phyloP scores from a whole-genome alignment of 768 basidiomycete genomes.

The Leccinellum albellum region DNA sequence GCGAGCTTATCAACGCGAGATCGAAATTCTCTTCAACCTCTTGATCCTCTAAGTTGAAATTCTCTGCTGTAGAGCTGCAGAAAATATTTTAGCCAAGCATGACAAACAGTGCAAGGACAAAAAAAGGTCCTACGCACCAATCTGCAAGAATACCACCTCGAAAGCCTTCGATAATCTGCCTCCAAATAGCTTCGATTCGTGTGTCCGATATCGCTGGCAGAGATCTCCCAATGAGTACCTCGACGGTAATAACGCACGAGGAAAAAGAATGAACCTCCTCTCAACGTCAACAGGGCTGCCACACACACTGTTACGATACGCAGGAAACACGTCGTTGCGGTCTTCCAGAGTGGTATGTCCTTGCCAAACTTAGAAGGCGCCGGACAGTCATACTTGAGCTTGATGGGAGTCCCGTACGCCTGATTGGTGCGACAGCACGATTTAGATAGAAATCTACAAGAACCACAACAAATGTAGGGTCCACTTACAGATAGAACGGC shows the following conservation, averaged over 20 bases:
- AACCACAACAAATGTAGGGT: no score
- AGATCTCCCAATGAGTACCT: neutral
- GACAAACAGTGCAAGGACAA: neutral
- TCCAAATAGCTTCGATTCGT: slow-evolving; percentile 80
- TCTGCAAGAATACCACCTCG: slow-evolving; percentile 79
- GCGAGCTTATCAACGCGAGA: slow-evolving; percentile 66
- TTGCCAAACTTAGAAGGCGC: slow-evolving; percentile 83
- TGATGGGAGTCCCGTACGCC: slow-evolving; percentile 89
- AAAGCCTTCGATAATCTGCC: slow-evolving; percentile 77
- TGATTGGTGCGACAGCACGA: slow-evolving; percentile 23
- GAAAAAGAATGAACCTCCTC: slow-evolving; percentile 40
- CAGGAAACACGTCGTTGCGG: slow-evolving; percentile 80
- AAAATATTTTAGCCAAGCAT: neutral
- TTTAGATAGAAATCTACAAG: neutral
- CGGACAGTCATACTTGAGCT: slow-evolving; percentile 93
- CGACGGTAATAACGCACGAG: neutral
- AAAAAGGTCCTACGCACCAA: slow-evolving; percentile 48
- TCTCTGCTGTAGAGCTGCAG: slow-evolving; percentile 52
- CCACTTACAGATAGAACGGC: slow-evolving; percentile 66
- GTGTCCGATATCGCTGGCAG: slow-evolving; percentile 53
- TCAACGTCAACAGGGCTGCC: slow-evolving; percentile 47
- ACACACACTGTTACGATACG: slow-evolving; percentile 67
- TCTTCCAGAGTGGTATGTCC: slow-evolving; percentile 90
- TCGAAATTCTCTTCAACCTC: slow-evolving; percentile 85
- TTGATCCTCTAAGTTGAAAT: slow-evolving; percentile 60